phyloP scores from a whole-genome alignment of 2,329 filamentous ascomycete genomes.

The Epichloe scottii region DNA sequence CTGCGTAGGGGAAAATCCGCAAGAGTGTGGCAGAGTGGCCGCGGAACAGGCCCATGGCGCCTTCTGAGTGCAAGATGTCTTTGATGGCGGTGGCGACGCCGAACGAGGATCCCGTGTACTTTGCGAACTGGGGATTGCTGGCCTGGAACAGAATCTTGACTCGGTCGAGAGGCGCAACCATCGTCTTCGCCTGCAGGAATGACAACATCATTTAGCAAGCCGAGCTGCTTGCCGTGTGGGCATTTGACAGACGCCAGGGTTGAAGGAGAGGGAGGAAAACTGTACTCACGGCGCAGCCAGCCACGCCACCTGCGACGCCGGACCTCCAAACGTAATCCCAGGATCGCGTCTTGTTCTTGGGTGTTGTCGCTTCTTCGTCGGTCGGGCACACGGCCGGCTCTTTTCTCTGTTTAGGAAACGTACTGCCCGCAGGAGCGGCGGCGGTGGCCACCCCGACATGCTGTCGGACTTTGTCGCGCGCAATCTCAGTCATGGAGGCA shows the following conservation, averaged over 20 bases:
- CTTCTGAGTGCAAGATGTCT: conserved; percentile 69
- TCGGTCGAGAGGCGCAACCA: conserved; percentile 89
- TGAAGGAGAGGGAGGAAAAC: background rate
- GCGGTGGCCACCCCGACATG: conserved; percentile 12
- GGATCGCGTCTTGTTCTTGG: conserved; percentile 46
- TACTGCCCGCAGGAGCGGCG: conserved; percentile 7
- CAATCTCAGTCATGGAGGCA: conserved; percentile 44
- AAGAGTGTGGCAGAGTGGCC: conserved; percentile 90
- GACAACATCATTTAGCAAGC: background rate
- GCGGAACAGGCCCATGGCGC: conserved; percentile 67
- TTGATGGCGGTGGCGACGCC: conserved; percentile 72
- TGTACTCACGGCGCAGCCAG: conserved; percentile 72
- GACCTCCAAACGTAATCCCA: conserved; percentile 75
- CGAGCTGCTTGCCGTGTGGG: no score
- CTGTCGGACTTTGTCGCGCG: conserved; percentile 22
- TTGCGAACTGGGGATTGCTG: conserved; percentile 83
- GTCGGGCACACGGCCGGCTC: conserved; percentile 34
- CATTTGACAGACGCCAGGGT: no score
- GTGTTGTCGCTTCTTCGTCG: conserved; percentile 33
- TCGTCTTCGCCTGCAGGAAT: conserved; percentile 65
- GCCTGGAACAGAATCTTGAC: conserved; percentile 99
- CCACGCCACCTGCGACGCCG: conserved; percentile 76
- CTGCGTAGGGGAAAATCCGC: conserved; percentile 93
- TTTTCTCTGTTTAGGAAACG: conserved; percentile 11
- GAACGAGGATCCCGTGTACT: conserved; percentile 81